These are phyloP conservation scores for Fusarium lateritium DNA, from an alignment of 2,329 filamentous ascomycete species.

Conservation along the genomic window DNA sequence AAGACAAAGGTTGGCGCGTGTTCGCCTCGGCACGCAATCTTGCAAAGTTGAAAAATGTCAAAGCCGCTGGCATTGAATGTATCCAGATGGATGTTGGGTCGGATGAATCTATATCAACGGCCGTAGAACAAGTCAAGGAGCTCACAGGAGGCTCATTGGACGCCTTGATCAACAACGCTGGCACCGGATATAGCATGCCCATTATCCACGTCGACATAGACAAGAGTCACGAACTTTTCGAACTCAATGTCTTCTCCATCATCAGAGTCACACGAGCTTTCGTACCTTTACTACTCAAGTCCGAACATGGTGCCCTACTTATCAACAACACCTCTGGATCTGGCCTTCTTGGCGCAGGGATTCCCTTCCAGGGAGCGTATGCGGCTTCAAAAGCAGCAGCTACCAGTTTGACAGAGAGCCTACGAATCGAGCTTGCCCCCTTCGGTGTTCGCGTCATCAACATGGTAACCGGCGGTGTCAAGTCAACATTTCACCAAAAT, in stretches of 20 bases:
- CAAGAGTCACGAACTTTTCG: constrained; percentile 39
- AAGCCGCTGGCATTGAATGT: constrained; percentile 38
- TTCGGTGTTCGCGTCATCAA: constrained; percentile 49
- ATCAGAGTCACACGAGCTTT: constrained; percentile 45
- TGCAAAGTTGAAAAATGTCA: constrained; percentile 41
- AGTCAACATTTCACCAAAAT: constrained; percentile 38
- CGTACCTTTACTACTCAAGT: constrained; percentile 42
- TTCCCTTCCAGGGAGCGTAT: constrained; percentile 49
- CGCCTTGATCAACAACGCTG: constrained; percentile 52
- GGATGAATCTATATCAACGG: constrained; percentile 39
- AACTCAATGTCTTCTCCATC: constrained; percentile 49
- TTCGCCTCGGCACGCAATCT: constrained; percentile 51
- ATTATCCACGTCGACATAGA: constrained; percentile 41
- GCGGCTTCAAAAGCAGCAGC: constrained; percentile 49
- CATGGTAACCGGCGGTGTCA: constrained; percentile 46
- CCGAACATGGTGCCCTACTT: constrained; percentile 24
- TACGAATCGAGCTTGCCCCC: constrained; percentile 48
- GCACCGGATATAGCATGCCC: constrained; percentile 45
- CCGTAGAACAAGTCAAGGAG: constrained; percentile 29
- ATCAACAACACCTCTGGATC: constrained; percentile 42
- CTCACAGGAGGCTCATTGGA: constrained; percentile 49
- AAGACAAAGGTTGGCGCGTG: constrained; percentile 48
- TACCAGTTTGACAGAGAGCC: constrained; percentile 42
- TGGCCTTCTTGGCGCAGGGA: constrained; percentile 3
- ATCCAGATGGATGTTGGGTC: constrained; percentile 47